Conservation (phyloP, 2,329 filamentous ascomycete genomes). For the Teratosphaeriaceae sp. region DNA sequence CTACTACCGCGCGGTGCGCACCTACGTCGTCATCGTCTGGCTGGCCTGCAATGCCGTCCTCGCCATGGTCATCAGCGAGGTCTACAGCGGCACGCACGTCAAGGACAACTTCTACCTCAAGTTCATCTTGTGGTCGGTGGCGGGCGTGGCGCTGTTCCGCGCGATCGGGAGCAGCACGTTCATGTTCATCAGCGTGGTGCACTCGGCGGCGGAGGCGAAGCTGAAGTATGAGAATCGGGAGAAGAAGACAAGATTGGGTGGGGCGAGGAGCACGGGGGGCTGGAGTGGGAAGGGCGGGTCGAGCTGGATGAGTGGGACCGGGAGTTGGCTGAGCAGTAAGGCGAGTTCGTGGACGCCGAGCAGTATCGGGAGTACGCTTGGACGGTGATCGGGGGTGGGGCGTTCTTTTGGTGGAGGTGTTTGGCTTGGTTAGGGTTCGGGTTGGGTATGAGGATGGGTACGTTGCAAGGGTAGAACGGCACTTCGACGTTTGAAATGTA, state of each 20-base stretch:
- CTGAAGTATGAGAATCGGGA: constrained; percentile 47
- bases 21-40: constrained; percentile 96
- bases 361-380: constrained; percentile 23
- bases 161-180: constrained; percentile 77
- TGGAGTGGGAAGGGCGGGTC: constrained; percentile 33
- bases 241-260: constrained; percentile 21
- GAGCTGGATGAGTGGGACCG: constrained; percentile 29
- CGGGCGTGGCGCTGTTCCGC: constrained; percentile 77
- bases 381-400: constrained; percentile 7
- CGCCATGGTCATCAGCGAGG: constrained; percentile 86
- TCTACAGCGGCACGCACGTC: constrained; percentile 65
- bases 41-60: constrained; percentile 87
- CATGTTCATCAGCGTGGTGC: constrained; percentile 74
- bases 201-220: constrained; percentile 79
- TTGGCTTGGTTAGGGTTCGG: too few relatives aligned
- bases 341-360: constrained; percentile 26
- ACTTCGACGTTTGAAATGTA: too few relatives aligned
- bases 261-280: constrained; percentile 26
- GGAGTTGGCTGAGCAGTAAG: constrained; percentile 33
- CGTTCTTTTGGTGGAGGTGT: not conserved
- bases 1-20: constrained; percentile 95
- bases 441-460: too few relatives aligned
- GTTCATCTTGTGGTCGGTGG: constrained; percentile 91
- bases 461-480: too few relatives aligned
- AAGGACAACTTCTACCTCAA: constrained; percentile 83